These are phyloP conservation scores for Apiospora phragmitis DNA, from an alignment of 2,329 filamentous ascomycete species.

Conservation along the genomic window DNA sequence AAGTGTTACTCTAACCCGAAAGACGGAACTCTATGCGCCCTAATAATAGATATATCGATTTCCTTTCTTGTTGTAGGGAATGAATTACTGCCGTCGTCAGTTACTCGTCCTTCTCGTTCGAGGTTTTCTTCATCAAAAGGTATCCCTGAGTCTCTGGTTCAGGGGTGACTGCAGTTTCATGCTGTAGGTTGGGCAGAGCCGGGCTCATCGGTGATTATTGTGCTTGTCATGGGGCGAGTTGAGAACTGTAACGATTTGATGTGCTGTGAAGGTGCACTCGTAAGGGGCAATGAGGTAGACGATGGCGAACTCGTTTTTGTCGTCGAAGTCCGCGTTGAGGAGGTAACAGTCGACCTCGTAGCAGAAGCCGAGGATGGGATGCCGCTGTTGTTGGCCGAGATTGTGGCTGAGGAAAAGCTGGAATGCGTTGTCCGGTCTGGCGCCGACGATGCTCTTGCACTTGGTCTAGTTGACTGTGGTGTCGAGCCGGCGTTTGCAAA, in stretches of 20 bases:
- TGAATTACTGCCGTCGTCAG: too few relatives aligned
- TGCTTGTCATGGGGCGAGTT: background rate
- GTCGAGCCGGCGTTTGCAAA: too few relatives aligned
- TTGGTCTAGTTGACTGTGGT: background rate
- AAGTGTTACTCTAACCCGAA: background rate
- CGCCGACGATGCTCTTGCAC: slow-evolving; percentile 5
- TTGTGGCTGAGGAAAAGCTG: too few relatives aligned
- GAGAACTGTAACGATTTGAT: background rate
- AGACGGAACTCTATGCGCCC: too few relatives aligned
- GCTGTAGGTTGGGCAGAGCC: background rate
- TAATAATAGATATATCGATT: background rate
- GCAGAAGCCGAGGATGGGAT: background rate
- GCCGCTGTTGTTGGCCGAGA: too few relatives aligned
- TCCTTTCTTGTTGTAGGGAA: background rate
- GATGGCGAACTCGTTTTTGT: background rate
- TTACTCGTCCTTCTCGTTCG: too few relatives aligned
- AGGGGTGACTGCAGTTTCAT: background rate
- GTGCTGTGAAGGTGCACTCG: background rate
- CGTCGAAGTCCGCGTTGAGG: background rate
- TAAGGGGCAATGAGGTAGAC: background rate
- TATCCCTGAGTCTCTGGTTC: background rate
- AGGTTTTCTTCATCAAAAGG: background rate
- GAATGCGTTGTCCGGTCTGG: background rate
- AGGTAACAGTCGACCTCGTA: background rate
- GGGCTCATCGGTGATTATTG: background rate